Conservation (phyloP, 2,329 filamentous ascomycete genomes). For the Trichoderma afroharzianum region DNA sequence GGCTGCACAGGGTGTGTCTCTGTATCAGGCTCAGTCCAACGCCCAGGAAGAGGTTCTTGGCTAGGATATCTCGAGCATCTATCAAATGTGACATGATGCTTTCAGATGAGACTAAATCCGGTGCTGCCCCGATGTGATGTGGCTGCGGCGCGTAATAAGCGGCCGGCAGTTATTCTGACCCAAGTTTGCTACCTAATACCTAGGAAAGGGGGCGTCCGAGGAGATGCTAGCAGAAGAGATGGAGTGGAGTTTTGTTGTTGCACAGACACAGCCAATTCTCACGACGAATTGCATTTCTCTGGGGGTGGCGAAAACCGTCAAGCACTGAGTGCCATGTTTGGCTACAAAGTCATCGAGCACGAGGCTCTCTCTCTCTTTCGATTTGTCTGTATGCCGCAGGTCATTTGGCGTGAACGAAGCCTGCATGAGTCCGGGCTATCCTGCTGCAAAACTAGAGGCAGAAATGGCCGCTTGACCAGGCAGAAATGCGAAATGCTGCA, state of each 20-base stretch:
- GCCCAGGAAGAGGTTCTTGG: not conserved
- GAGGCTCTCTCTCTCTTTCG: not conserved
- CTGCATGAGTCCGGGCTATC: not conserved
- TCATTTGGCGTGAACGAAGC: not conserved
- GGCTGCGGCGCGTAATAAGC: slow-evolving; percentile 17
- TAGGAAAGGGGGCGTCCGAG: slow-evolving; percentile 10
- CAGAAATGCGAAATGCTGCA: not conserved
- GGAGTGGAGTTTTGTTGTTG: not conserved
- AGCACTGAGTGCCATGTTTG: not conserved
- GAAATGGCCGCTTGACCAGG: not conserved
- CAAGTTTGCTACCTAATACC: not conserved
- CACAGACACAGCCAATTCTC: not conserved
- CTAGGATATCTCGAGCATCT: slow-evolving; percentile 13
- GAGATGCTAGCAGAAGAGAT: not conserved
- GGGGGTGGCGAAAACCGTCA: not conserved
- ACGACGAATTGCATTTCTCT: not conserved
- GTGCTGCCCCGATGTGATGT: slow-evolving; percentile 17
- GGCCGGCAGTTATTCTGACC: slow-evolving; percentile 14
- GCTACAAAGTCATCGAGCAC: not conserved
- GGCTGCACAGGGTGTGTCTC: not conserved
- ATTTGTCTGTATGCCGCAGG: not conserved
- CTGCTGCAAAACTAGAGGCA: not conserved
- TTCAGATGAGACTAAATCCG: slow-evolving; percentile 16
- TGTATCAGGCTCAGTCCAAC: slow-evolving; percentile 10
- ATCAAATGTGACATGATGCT: slow-evolving; percentile 16